Base-by-base conservation (phyloP, 192 early-diverging fungal genomes). In the Spizellomyces punctatus region DNA sequence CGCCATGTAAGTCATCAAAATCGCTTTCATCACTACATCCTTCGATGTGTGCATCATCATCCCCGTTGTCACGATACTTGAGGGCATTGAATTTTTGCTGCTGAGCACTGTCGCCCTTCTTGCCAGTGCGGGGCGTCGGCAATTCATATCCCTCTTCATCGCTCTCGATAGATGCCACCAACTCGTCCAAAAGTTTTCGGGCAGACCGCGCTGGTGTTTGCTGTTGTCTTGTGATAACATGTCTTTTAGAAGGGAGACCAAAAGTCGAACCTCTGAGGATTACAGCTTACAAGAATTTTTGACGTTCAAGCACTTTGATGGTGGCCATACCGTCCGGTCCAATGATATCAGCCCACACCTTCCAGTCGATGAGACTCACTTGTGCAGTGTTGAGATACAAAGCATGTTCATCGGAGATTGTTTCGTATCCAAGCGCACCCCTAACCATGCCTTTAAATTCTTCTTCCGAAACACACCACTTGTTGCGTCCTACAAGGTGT, bases 361-460 rank as follows among this genome's bases (percentile, higher is more conserved):
- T 61, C 59, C 59, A 61, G 16, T 61, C 59, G 6, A 27, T 41
- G 5, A 61, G 16, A 6, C 42, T 42, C 14, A 61, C 14, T 61
- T 61, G 59, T 4, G 59, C 59, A 41, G 16, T 42, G 17, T 54
- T 54, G 50, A 54, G 50, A 41, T 16, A 41, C 59, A 61, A 14
- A 61, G 14, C 42, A 16, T 41, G 17, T 22, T 56, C 54, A 0
- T 19, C 54, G 22, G 54, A n/a, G 6, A 56, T 6, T 19, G n/a
- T 56, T 56, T 56, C 54, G 22, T 56, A 22, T 7, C 54, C 54
- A n/a, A 56, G 22, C 54, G 22, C 54, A 6, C 22, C n/a, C 22
- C 54, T n/a, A 19, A 56, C 22, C 54, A 56, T 19, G 7, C n/a
- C 54, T 56, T 56, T 56, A 7, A 56, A 56, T n/a, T 56, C 54